A percentile compares a stretch with the other conserved stretches of the same genome.
phyloP scores from a whole-genome alignment of 2,329 filamentous ascomycete species.

The Helminthosporium solani region DNA sequence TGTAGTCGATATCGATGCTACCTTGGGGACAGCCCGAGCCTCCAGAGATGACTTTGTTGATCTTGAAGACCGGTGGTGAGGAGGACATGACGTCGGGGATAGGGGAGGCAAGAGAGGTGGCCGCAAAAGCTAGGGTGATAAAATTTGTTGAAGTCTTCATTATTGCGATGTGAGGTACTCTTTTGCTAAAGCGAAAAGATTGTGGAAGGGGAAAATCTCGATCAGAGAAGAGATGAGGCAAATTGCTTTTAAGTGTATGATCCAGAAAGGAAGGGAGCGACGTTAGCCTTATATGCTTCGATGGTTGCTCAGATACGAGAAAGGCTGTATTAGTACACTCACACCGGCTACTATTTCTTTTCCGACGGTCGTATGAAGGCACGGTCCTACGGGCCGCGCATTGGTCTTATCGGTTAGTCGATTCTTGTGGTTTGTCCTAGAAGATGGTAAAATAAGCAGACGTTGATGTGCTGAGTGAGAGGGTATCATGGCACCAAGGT shows the following conservation, averaged over 20 bases:
- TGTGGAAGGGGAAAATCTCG: background rate
- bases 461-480: slow-evolving; percentile 13
- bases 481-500: slow-evolving; percentile 9
- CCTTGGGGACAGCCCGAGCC: slow-evolving; percentile 41
- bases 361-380: slow-evolving; percentile 10
- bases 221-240: slow-evolving; percentile 3
- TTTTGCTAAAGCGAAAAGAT: background rate
- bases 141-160: slow-evolving; percentile 28
- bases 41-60: slow-evolving; percentile 32
- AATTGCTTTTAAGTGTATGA: slow-evolving; percentile 4
- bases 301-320: slow-evolving; percentile 23
- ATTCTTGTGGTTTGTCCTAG: slow-evolving; percentile 1
- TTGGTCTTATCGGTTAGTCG: slow-evolving; percentile 14
- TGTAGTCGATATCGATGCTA: slow-evolving; percentile 37
- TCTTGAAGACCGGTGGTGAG: slow-evolving; percentile 32
- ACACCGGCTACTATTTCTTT: slow-evolving; percentile 13
- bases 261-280: slow-evolving; percentile 19
- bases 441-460: slow-evolving; percentile 18
- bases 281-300: slow-evolving; percentile 26
- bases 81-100: slow-evolving; percentile 12
- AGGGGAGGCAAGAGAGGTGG: slow-evolving; percentile 22
- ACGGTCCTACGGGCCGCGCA: slow-evolving; percentile 21
- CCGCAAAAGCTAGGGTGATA: slow-evolving; percentile 25
- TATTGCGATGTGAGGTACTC: slow-evolving; percentile 4
- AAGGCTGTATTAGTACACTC: slow-evolving; percentile 13